Evolutionary conservation across 495 filamentous ascomycete genomes (phyloP), one percentile per base, ranked within the genome.

Genomic region (Penicillium subrubescens): DNA sequence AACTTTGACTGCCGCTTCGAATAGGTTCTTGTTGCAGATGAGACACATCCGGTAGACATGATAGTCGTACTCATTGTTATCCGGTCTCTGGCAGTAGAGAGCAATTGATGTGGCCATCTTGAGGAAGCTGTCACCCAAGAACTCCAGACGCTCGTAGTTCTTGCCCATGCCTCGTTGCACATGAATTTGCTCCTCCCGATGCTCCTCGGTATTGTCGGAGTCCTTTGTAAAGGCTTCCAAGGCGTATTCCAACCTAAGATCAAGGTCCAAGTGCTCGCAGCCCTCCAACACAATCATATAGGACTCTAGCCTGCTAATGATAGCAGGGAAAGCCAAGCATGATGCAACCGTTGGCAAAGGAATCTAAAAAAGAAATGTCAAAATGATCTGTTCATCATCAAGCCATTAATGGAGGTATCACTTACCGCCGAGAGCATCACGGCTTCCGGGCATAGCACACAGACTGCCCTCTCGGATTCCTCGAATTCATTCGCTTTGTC

Each of bases 161-260:
- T 89, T 92, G 12, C 94, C 95, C 95, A 97, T 99, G 31, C 95
- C 95, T 62, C 85, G 79, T 67, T 92, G 91, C 25, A 92, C 82
- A 65, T 94, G 91, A 44, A 95, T 77, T 61, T 91, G 86, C 61
- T 89, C 84, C 14, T 78, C 80, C 11, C 82, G 82, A 62, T 93
- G 89, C 52, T 97, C 93, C 37, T 91, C 91, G 3, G 88, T 89
- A 67, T 97, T 96, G 68, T 97, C 92, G 8, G 92, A 93, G 70
- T 98, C 93, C 70, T 99, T 98, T 1, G 95, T 99, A 31, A 97
- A 82, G 1, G 95, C 93, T 70, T 97, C 96, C 1, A 99, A 79
- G 0, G 94, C 94, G 52, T 92, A 80, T 8, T 84, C 84, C 0
- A 90, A 84, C 7, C 78, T 77, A n/a, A 96, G 78, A 3, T 81